phyloP scores from a whole-genome alignment of 805 yeast genomes.

The Lipomyces oligophaga region DNA sequence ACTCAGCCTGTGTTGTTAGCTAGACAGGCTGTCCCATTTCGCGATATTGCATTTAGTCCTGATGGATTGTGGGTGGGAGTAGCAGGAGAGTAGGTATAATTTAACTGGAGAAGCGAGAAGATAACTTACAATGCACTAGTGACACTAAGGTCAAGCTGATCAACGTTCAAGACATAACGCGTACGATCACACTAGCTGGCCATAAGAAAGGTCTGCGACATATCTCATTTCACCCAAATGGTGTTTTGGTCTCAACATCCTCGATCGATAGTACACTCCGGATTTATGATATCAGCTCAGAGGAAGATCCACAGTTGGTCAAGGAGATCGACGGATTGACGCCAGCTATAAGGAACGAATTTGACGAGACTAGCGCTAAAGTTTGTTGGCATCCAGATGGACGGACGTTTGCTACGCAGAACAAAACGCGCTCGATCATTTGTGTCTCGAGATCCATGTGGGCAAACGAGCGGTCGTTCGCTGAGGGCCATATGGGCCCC shows the following conservation, averaged over 20 bases:
- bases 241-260: slow-evolving; percentile 34
- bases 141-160: slow-evolving; percentile 36
- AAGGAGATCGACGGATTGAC: slow-evolving; percentile 32
- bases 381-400: slow-evolving; percentile 73
- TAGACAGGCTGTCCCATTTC: slow-evolving; percentile 37
- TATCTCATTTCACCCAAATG: slow-evolving; percentile 41
- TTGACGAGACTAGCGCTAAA: slow-evolving; percentile 48
- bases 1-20: slow-evolving; percentile 27
- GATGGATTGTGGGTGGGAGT: slow-evolving; percentile 40
- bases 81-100: slow-evolving; percentile 35
- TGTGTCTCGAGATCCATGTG: slow-evolving; percentile 33
- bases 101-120: too few species aligned
- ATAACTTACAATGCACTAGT: slow-evolving; percentile 7
- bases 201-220: slow-evolving; percentile 48
- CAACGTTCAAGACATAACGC: slow-evolving; percentile 36
- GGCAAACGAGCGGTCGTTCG: slow-evolving; percentile 29
- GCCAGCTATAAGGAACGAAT: slow-evolving; percentile 35
- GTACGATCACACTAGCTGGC: slow-evolving; percentile 43
- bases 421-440: slow-evolving; percentile 42
- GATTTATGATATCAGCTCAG: slow-evolving; percentile 33
- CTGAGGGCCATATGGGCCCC: slow-evolving; percentile 34
- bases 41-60: slow-evolving; percentile 35
- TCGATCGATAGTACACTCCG: slow-evolving; percentile 38
- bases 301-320: slow-evolving; percentile 27
- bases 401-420: slow-evolving; percentile 62